Evolutionary conservation across 257 asterid species (phyloP), one percentile per base, ranked within the genome.

Genomic region (Ilex aquifolium): DNA sequence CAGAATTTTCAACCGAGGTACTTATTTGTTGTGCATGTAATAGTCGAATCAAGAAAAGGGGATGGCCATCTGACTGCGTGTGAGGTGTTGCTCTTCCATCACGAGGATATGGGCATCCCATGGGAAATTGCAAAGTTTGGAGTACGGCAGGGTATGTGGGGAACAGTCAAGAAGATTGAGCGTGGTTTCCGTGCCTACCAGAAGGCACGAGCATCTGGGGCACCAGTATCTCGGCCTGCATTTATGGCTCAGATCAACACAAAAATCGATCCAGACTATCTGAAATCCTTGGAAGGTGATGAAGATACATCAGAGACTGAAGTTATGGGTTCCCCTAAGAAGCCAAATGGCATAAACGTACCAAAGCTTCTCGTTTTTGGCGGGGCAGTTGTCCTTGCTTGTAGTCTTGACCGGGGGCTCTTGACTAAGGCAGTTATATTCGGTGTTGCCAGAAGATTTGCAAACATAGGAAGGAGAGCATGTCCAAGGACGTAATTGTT

Each of bases 21-120:
- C 42, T 36, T 4, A 4, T 36, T 36, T 36, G 42, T 4, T 36
- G 42, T 36, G 42, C 42, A 36, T 44, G 55, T 54, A 61, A 44
- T 74, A 86, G 95, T 76, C 27, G 89, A 78, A 64, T 87, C 88
- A 4, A 78, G 59, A 70, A 76, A 79, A 68, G 57, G 57, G 27
- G 87, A 82, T 17, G 84, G 84, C 55, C 81, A 70, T 40, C 57
- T 64, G 53, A 79, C 80, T 12, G 87, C 91, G 10, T 84, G 95
- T 10, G 95, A 87, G 79, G 89, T 87, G 44, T 30, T 80, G 15
- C 82, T 87, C 50, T 87, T 87, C 80, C 95, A 87, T 66, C 80
- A 80, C 27, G 95, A 87, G 59, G 95, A 87, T 83, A 87, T 87
- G 95, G 95, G 95, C 49, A 87, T 87, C 15, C 95, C 95, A 50